These are phyloP conservation scores for Fusarium devonianum DNA, from an alignment of 2,329 filamentous ascomycete species.

Conservation along the genomic window DNA sequence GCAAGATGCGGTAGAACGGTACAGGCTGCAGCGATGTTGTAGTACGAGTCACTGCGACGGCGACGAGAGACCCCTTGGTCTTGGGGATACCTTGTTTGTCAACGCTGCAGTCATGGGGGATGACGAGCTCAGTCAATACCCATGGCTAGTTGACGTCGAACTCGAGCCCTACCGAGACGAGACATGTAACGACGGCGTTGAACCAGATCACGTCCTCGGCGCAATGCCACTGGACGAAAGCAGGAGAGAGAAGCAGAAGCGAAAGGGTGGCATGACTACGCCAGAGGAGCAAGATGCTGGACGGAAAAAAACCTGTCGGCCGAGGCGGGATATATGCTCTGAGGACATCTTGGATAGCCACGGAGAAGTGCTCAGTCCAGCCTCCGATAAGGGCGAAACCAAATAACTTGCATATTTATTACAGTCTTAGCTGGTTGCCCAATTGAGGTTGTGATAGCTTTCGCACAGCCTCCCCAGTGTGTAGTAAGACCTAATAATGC, in stretches of 20 bases:
- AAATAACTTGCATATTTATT: too few species aligned
- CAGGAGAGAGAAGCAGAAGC: not conserved
- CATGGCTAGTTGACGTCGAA: slow-evolving; percentile 27
- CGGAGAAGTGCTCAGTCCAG: slow-evolving; percentile 8
- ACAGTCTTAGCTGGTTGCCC: too few species aligned
- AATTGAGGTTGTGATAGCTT: too few species aligned
- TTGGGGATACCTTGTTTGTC: slow-evolving; percentile 22
- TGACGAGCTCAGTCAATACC: not conserved
- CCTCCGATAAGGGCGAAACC: too few species aligned
- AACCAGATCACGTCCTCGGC: too few species aligned
- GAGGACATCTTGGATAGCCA: not conserved
- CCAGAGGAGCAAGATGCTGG: not conserved
- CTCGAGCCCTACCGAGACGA: not conserved
- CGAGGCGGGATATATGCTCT: not conserved
- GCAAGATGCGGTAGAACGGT: not conserved
- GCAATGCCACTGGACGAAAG: too few species aligned
- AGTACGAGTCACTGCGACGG: slow-evolving; percentile 5
- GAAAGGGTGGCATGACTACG: not conserved
- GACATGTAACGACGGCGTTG: not conserved
- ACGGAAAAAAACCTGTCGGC: not conserved
- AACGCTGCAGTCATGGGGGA: slow-evolving; percentile 24
- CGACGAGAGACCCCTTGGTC: not conserved
- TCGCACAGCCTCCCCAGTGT: too few species aligned
- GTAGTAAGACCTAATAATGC: too few species aligned
- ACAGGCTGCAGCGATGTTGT: slow-evolving; percentile 12